Percentiles rank a stretch among this genome's conserved stretches.
These are phyloP conservation scores for Chlamydomonas eustigma DNA, from an alignment of 139 green algal species.

Conservation along the genomic window DNA sequence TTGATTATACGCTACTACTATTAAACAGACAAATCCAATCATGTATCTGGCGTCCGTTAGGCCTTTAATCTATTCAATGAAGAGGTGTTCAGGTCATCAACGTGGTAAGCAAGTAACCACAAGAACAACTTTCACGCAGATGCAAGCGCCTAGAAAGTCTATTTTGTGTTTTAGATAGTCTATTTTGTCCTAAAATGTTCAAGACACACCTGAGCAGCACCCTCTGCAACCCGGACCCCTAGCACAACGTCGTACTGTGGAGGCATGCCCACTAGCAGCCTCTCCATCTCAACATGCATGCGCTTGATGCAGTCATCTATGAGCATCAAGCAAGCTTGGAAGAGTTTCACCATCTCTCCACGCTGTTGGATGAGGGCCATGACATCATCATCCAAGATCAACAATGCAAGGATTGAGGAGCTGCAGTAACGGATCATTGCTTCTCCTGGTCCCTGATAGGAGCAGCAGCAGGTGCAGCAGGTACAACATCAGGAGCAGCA, in stretches of 20 bases:
- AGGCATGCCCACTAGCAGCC: slow-evolving; percentile 7
- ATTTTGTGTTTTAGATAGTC: too few species aligned
- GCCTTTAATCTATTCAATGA: too few species aligned
- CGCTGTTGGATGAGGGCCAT: slow-evolving; percentile 37
- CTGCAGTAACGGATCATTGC: slow-evolving; percentile 60
- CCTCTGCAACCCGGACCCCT: slow-evolving; percentile 60
- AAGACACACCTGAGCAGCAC: slow-evolving; percentile 1
- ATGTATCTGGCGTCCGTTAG: too few species aligned
- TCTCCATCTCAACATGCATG: slow-evolving; percentile 32
- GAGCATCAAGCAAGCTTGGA: slow-evolving; percentile 42
- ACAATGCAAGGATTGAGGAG: slow-evolving; percentile 55
- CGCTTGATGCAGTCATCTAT: slow-evolving; percentile 34
- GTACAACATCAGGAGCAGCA: too few species aligned
- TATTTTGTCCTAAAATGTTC: too few species aligned
- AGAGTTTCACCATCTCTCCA: not conserved
- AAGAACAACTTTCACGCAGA: too few species aligned
- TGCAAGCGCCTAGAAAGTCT: too few species aligned
- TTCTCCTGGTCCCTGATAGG: slow-evolving; percentile 29
- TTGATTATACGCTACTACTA: too few species aligned
- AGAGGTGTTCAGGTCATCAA: too few species aligned
- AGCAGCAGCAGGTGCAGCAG: too few species aligned
- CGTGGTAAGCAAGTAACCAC: too few species aligned
- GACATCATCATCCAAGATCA: slow-evolving; percentile 67
- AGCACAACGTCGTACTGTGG: slow-evolving; percentile 35
- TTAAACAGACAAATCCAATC: too few species aligned